phyloP scores from a whole-genome alignment of 2,329 filamentous ascomycete genomes.

The Endoconidiophora polonica region DNA sequence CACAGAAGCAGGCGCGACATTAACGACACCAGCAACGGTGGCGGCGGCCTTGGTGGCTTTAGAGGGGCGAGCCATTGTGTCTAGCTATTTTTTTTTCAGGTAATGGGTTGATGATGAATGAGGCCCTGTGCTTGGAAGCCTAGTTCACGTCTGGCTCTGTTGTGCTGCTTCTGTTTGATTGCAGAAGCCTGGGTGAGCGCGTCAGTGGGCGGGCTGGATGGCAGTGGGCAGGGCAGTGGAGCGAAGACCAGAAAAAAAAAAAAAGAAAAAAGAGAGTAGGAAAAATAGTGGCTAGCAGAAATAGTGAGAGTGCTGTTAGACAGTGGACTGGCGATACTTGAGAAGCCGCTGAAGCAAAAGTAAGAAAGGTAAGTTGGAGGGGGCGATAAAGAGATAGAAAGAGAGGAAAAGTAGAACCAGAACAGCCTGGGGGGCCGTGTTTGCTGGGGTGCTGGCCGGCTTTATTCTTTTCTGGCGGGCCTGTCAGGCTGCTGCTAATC shows the following conservation, averaged over 20 bases:
- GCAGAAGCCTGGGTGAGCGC: background rate
- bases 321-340: constrained; percentile 1
- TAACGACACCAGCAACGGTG: constrained; percentile 19
- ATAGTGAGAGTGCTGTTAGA: background rate
- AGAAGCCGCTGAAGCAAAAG: constrained; percentile 6
- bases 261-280: background rate
- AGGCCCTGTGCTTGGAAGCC: background rate
- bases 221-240: constrained; percentile 4
- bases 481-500: constrained; percentile 12
- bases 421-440: constrained; percentile 9
- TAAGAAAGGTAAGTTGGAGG: background rate
- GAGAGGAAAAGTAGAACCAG: constrained; percentile 10
- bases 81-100: constrained; percentile 6
- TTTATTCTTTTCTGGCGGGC: constrained; percentile 13
- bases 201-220: constrained; percentile 1
- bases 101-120: background rate
- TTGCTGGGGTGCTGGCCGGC: constrained; percentile 11
- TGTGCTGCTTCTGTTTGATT: background rate
- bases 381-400: constrained; percentile 7
- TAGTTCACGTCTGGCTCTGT: too few relatives aligned
- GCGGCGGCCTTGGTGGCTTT: constrained; percentile 26
- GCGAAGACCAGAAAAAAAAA: constrained; percentile 14
- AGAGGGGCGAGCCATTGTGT: constrained; percentile 29
- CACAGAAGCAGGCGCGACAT: constrained; percentile 23
- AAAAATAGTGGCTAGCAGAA: background rate